phyloP scores from a whole-genome alignment of 768 basidiomycete genomes.

The Saitozyma sp. region DNA sequence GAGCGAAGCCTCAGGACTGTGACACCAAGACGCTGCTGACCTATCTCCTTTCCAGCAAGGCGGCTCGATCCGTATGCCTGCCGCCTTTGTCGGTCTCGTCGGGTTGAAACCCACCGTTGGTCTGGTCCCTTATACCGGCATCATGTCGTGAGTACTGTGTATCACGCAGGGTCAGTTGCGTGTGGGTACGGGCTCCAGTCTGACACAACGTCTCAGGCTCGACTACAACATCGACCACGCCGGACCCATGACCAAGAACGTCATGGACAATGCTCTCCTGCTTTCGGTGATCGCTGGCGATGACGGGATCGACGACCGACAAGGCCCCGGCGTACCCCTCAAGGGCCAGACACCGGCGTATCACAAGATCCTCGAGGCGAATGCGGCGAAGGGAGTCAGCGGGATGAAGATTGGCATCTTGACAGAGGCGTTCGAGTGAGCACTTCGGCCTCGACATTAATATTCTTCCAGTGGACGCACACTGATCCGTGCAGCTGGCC shows the following conservation, averaged over 20 bases:
- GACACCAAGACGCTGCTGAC: too few species aligned
- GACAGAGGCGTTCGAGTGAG: slow-evolving; percentile 51
- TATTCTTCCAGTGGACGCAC: too few species aligned
- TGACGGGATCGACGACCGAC: slow-evolving; percentile 58
- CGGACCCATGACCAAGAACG: slow-evolving; percentile 53
- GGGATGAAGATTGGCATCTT: slow-evolving; percentile 56
- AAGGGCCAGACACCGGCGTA: slow-evolving; percentile 54
- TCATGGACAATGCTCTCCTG: slow-evolving; percentile 56
- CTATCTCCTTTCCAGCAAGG: slow-evolving; percentile 53
- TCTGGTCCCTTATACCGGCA: slow-evolving; percentile 58
- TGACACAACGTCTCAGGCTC: neutral
- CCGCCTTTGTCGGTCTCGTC: slow-evolving; percentile 54
- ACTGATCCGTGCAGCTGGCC: slow-evolving; percentile 23
- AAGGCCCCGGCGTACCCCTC: slow-evolving; percentile 50
- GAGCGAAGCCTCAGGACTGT: too few species aligned
- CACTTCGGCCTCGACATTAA: too few species aligned
- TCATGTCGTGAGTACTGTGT: slow-evolving; percentile 18
- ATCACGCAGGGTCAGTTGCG: too few species aligned
- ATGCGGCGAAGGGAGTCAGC: slow-evolving; percentile 25
- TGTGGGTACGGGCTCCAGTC: too few species aligned
- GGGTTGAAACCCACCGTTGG: slow-evolving; percentile 57
- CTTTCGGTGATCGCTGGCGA: slow-evolving; percentile 57
- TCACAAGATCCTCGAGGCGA: slow-evolving; percentile 21
- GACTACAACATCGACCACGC: slow-evolving; percentile 26
- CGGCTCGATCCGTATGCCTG: slow-evolving; percentile 56